Conservation (phyloP, 2,329 filamentous ascomycete species). For the Corynespora cassiicola region DNA sequence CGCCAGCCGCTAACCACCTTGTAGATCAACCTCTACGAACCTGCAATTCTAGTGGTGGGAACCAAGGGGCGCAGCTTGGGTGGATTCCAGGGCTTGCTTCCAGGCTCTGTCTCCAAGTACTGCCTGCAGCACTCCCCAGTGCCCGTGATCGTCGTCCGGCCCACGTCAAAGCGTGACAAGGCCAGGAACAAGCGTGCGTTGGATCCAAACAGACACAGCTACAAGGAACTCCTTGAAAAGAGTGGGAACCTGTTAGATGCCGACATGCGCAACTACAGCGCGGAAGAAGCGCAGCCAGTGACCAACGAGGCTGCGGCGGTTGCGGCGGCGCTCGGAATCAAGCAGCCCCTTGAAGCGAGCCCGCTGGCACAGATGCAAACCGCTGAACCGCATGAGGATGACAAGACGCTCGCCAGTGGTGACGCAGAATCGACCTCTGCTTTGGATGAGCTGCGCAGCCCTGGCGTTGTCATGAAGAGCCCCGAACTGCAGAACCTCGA, state of each 20-base stretch:
- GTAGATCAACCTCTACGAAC: conserved; percentile 90
- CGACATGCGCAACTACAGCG: conserved; percentile 53
- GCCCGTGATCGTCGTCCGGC: conserved; percentile 89
- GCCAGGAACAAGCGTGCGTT: conserved; percentile 86
- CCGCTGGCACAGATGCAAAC: conserved; percentile 36
- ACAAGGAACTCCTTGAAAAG: conserved; percentile 77
- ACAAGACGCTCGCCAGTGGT: conserved; percentile 15
- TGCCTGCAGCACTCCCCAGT: conserved; percentile 93
- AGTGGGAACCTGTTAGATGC: conserved; percentile 63
- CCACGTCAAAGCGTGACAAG: conserved; percentile 84
- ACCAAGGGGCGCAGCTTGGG: conserved; percentile 84
- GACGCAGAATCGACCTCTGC: conserved; percentile 12
- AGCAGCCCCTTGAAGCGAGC: conserved; percentile 33
- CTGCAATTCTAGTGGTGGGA: conserved; percentile 88
- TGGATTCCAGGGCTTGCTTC: conserved; percentile 84
- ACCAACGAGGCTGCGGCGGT: conserved; percentile 59
- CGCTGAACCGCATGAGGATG: conserved; percentile 22
- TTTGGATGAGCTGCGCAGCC: conserved; percentile 35
- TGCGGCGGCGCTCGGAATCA: conserved; percentile 55
- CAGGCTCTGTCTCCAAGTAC: conserved; percentile 92
- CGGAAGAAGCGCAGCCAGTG: conserved; percentile 34
- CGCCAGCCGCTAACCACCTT: conserved; percentile 6
- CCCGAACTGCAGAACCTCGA: conserved; percentile 47
- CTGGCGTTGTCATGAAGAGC: conserved; percentile 48
- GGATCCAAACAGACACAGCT: conserved; percentile 77